Evolutionary conservation across 306 rosid genomes (phyloP), one percentile per base, ranked within the genome.

Genomic region (Sesbania bispinosa): DNA sequence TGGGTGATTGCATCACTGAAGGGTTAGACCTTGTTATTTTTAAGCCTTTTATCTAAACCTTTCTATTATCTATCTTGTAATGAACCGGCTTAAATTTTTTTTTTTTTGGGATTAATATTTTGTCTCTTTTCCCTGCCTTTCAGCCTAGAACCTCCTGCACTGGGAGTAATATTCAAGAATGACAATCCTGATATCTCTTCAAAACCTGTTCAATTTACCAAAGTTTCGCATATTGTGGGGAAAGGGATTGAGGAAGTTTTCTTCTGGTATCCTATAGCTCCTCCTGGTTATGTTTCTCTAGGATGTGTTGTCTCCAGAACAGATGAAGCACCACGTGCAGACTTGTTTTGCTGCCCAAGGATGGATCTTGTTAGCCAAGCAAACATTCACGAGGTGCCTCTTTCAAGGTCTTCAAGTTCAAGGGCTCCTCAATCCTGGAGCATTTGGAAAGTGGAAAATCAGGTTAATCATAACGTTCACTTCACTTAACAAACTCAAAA

Each of bases 351-450:
- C 84, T 94, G 99, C 81, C 99, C 97, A 20, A 89, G 97, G 83
- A 89, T 94, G 93, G 99, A 94, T 94, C 94, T 91, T 77, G 95
- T 94, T 29, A 86, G 84, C 88, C 97, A 94, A 80, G 95, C 96
- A 67, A 88, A 79, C 68, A 86, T 94, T 63, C 84, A 79, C 61
- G 99, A 94, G 86, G 80, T 60, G 13, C 99, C 99, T 16, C 88
- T 91, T 75, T 94, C 97, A 55, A 85, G 88, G 76, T 89, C 97
- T 82, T 85, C 96, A 46, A 86, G 83, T 81, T 86, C 95, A 43
- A 88, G 81, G 74, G 82, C 87, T 45, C 88, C 93, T 59, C 95
- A 91, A 61, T 85, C 96, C 79, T 94, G 99, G 99, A 91, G 99
- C 83, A 86, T 94, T 71, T 94, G 99, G 99, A 91, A 85, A 91